Percentiles rank a stretch among this genome's conserved stretches.
Evolutionary conservation across 352 stramenopile species (phyloP).

Genomic region (Globisporangium paddicum): DNA sequence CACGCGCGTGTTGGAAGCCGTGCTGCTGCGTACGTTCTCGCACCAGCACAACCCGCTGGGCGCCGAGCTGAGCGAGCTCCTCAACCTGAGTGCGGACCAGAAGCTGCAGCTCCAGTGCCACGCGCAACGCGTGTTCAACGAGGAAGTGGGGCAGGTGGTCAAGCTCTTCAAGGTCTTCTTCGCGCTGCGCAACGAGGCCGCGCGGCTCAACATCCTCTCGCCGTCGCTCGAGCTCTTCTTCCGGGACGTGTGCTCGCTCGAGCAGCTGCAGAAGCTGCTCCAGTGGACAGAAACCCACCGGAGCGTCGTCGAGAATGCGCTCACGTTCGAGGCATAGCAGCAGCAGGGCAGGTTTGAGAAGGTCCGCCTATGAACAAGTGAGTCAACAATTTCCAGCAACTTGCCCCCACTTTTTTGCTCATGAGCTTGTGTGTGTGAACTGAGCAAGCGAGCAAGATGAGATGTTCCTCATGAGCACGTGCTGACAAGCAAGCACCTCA

Average conservation of each 20-base stretch:
- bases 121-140: constrained; percentile 53
- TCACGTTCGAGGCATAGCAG: constrained; percentile 14
- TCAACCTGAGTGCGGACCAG: constrained; percentile 55
- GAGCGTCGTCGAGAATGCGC: constrained; percentile 40
- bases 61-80: constrained; percentile 34
- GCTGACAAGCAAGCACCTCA: neutral
- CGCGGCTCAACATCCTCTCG: constrained; percentile 57
- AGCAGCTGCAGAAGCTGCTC: constrained; percentile 68
- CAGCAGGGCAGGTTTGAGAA: neutral
- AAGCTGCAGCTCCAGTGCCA: constrained; percentile 60
- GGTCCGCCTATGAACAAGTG: neutral
- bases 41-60: constrained; percentile 23
- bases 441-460: neutral
- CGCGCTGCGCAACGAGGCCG: constrained; percentile 57
- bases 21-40: constrained; percentile 51
- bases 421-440: neutral
- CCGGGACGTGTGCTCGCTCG: constrained; percentile 55
- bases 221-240: constrained; percentile 70
- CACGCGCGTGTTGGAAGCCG: constrained; percentile 50
- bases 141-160: constrained; percentile 55
- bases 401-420: neutral
- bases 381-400: neutral
- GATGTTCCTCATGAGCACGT: neutral
- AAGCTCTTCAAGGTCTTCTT: constrained; percentile 83
- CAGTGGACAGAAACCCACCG: constrained; percentile 77